A percentile compares a stretch with the other conserved stretches of the same genome.
Evolutionary conservation across 129 eudicot genomes (phyloP).

Genomic region (Gnaphalium uliginosum): DNA sequence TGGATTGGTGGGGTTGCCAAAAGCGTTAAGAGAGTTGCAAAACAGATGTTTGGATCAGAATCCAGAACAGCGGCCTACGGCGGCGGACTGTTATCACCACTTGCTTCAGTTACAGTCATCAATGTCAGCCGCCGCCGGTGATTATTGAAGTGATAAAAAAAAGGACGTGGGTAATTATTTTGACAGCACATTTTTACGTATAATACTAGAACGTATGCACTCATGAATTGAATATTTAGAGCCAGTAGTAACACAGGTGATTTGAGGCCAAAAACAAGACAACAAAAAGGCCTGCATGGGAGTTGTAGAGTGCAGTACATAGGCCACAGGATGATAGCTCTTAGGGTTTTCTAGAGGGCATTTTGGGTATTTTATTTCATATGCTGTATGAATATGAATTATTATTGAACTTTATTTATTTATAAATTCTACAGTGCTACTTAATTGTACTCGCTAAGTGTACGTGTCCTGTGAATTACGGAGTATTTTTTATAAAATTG

Average conservation of each 20-base stretch:
- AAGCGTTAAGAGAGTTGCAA: conserved; percentile 66
- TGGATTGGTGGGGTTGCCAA: conserved; percentile 60
- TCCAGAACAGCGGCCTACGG: conserved; percentile 87
- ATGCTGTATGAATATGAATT: not conserved
- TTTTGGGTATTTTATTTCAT: conserved; percentile 13
- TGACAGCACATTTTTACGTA: conserved; percentile 9
- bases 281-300: conserved; percentile 33
- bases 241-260: conserved; percentile 9
- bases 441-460: not conserved
- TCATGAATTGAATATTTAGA: conserved; percentile 24
- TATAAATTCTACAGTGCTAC: not conserved
- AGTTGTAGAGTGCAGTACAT: conserved; percentile 31
- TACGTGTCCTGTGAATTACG: not conserved
- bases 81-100: conserved; percentile 92
- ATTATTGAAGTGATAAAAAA: conserved; percentile 18
- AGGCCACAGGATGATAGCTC: conserved; percentile 24
- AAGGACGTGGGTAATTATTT: conserved; percentile 17
- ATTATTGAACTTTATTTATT: conserved; percentile 16
- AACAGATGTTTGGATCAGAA: conserved; percentile 74
- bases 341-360: conserved; percentile 34
- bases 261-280: conserved; percentile 30
- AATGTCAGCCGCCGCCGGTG: conserved; percentile 55
- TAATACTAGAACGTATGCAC: not conserved
- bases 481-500: not conserved
- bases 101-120: conserved; percentile 82